Conservation (phyloP, 2,329 filamentous ascomycete species). For the Fusarium sp. region DNA sequence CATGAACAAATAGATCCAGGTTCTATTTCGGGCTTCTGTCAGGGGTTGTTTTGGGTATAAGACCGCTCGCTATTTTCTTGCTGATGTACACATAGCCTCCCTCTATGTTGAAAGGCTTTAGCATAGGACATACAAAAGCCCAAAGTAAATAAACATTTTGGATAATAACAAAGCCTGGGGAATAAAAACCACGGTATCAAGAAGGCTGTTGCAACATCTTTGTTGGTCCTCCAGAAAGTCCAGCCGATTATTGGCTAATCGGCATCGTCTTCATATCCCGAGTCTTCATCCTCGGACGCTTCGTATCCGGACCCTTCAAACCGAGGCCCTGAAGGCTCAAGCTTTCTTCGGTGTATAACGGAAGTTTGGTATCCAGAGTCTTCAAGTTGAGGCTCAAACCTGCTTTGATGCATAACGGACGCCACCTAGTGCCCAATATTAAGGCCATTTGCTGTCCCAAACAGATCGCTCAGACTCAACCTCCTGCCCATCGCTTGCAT, state of each 20-base stretch:
- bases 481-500: slow-evolving; percentile 56
- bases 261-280: slow-evolving; percentile 6
- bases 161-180: no score
- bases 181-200: no score
- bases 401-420: slow-evolving; percentile 7
- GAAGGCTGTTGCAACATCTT: no score
- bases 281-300: no score
- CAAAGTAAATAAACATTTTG: no score
- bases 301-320: background rate
- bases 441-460: slow-evolving; percentile 47
- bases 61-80: slow-evolving; percentile 4
- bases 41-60: background rate
- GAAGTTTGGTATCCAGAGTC: background rate
- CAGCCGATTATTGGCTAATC: background rate
- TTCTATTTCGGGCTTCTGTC: background rate
- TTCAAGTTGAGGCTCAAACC: background rate
- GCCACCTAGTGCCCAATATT: slow-evolving; percentile 32
- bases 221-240: background rate
- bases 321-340: background rate
- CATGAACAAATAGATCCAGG: slow-evolving; percentile 42
- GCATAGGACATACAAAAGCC: no score
- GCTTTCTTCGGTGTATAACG: slow-evolving; percentile 4
- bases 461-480: slow-evolving; percentile 58
- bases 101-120: background rate
- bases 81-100: background rate